Evolutionary conservation across 305 asterid species (phyloP).

Genomic region (Ilex paraguariensis): DNA sequence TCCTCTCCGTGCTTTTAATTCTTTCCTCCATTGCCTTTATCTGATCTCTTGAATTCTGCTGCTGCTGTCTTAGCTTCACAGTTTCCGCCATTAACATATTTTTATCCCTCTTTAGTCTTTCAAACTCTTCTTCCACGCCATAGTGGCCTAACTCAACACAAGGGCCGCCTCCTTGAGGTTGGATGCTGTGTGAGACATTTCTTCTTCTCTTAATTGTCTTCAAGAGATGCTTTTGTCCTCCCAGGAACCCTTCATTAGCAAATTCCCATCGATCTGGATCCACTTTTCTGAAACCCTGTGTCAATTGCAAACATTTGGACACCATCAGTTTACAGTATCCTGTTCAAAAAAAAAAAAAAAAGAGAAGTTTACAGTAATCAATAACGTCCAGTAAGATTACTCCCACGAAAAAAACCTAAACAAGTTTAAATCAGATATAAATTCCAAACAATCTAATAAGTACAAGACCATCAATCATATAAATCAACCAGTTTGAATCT

Average conservation of each 20-base stretch:
- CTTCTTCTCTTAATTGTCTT: conserved; percentile 71
- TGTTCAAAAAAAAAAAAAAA: too few species aligned
- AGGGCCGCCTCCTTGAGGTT: conserved; percentile 40
- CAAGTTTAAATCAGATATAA: too few species aligned
- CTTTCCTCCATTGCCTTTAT: conserved; percentile 55
- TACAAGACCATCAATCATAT: too few species aligned
- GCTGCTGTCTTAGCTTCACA: conserved; percentile 63
- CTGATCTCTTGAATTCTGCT: conserved; percentile 45
- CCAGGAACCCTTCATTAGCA: conserved; percentile 77
- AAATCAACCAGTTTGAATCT: too few species aligned
- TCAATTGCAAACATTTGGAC: not conserved
- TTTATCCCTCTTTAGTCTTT: conserved; percentile 50
- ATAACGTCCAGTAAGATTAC: not conserved
- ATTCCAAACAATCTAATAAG: too few species aligned
- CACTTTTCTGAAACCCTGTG: conserved; percentile 89
- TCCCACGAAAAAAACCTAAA: not conserved
- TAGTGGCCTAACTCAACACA: conserved; percentile 57
- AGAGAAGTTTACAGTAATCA: not conserved
- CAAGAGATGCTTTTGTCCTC: conserved; percentile 85
- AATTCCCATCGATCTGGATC: conserved; percentile 94
- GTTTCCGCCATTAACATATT: conserved; percentile 50
- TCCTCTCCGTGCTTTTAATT: conserved; percentile 42
- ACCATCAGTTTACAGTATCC: not conserved
- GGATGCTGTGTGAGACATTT: conserved; percentile 28
- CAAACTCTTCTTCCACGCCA: conserved; percentile 73